A percentile compares a stretch with the other conserved stretches of the same genome.
Evolutionary conservation across 106 monocot genomes (phyloP).

Genomic region (Gastrodia elata): DNA sequence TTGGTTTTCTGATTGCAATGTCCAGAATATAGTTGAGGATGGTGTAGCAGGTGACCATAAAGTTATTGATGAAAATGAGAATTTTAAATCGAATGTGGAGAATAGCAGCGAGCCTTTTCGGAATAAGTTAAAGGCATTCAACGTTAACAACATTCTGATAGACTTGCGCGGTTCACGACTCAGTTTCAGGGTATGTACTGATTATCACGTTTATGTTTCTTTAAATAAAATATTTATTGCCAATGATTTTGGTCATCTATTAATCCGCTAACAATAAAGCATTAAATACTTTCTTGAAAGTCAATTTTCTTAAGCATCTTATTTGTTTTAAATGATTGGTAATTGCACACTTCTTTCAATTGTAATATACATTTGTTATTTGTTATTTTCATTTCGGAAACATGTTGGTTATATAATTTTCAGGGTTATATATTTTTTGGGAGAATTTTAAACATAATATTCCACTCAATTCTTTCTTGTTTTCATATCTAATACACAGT

Average conservation of each 20-base stretch:
- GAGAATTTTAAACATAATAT: too few relatives aligned
- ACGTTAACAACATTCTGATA: constrained; percentile 36
- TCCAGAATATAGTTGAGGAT: constrained; percentile 16
- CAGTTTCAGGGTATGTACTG: constrained; percentile 37
- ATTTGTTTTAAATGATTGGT: not conserved
- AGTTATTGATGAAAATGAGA: constrained; percentile 9
- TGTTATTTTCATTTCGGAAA: not conserved
- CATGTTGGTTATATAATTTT: not conserved
- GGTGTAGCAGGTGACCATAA: constrained; percentile 17
- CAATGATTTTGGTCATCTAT: not conserved
- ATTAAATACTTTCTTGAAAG: not conserved
- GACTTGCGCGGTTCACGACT: constrained; percentile 37
- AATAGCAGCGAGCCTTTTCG: constrained; percentile 3
- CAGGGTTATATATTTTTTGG: too few relatives aligned
- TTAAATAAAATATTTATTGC: not conserved
- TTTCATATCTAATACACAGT: too few relatives aligned
- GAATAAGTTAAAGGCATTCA: constrained; percentile 9
- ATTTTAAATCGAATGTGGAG: constrained; percentile 17
- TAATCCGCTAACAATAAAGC: not conserved
- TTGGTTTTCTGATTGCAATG: not conserved
- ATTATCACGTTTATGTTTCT: not conserved
- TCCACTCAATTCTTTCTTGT: too few relatives aligned
- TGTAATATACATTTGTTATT: not conserved
- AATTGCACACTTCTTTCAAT: not conserved
- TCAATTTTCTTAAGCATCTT: not conserved